Evolutionary conservation across 441 rosid genomes (phyloP).

Genomic region (Mallotus repandus): DNA sequence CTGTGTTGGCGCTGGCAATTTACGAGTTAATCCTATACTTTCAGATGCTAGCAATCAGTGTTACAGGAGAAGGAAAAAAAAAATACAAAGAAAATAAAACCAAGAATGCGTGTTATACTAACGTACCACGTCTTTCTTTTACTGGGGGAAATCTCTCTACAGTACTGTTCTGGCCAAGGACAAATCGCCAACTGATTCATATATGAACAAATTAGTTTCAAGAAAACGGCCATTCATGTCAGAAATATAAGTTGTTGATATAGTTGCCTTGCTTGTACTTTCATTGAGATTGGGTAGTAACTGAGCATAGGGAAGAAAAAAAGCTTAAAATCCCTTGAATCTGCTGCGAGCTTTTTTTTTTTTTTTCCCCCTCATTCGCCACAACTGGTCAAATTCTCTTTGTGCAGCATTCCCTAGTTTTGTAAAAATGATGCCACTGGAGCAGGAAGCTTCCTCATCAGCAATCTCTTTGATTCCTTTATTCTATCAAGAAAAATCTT

Average conservation of each 20-base stretch:
- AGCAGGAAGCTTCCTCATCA: constrained; percentile 40
- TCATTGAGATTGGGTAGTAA: too few species aligned
- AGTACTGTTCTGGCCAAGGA: constrained; percentile 5
- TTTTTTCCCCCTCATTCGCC: constrained; percentile 12
- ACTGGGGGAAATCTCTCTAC: neutral
- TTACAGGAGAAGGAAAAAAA: neutral
- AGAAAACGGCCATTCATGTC: too few species aligned
- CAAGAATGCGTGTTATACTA: neutral
- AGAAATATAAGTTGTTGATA: too few species aligned
- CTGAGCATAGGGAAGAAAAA: neutral
- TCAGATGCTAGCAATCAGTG: neutral
- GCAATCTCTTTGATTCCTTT: constrained; percentile 26
- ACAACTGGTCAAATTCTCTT: constrained; percentile 4
- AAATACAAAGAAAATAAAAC: neutral
- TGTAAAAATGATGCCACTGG: constrained; percentile 24
- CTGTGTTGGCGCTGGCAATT: neutral
- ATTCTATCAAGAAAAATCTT: constrained; percentile 29
- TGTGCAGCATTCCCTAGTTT: constrained; percentile 18
- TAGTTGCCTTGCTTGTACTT: too few species aligned
- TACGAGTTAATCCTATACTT: constrained; percentile 4
- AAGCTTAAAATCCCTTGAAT: neutral
- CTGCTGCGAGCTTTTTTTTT: neutral
- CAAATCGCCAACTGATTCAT: constrained; percentile 15
- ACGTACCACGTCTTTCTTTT: constrained; percentile 4
- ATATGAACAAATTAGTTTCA: neutral